Conservation (phyloP, 805 yeast genomes). For the Tetrapisispora pingtungensis region DNA sequence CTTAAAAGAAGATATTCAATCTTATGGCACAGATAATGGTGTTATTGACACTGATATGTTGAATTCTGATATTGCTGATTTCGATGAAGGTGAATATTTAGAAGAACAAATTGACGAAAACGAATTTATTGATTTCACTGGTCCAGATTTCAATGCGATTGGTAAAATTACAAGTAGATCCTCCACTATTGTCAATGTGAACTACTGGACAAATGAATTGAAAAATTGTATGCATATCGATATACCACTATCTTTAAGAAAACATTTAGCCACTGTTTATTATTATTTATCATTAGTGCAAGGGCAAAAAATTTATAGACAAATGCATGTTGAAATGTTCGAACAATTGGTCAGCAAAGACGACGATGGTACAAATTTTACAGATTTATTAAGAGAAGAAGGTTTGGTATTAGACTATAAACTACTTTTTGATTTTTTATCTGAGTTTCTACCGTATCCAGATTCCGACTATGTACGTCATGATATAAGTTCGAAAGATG, state of each 20-base stretch:
- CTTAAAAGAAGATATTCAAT: conserved; percentile 29
- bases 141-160: conserved; percentile 32
- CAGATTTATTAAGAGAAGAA: conserved; percentile 17
- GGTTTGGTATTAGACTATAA: conserved; percentile 29
- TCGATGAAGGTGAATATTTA: conserved; percentile 31
- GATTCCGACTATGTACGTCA: conserved; percentile 36
- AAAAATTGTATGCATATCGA: conserved; percentile 63
- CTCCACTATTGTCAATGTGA: conserved; percentile 58
- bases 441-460: conserved; percentile 34
- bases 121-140: conserved; percentile 27
- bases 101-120: conserved; percentile 17
- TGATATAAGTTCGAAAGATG: conserved; percentile 24
- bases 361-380: conserved; percentile 24
- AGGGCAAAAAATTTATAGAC: conserved; percentile 54
- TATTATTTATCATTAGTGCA: conserved; percentile 59
- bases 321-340: conserved; percentile 53
- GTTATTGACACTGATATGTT: conserved; percentile 31
- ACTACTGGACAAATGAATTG: conserved; percentile 78
- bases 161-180: conserved; percentile 52
- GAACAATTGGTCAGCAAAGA: conserved; percentile 38
- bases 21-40: conserved; percentile 43
- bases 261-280: conserved; percentile 54
- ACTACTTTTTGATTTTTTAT: conserved; percentile 23
- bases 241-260: conserved; percentile 55
- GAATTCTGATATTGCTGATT: conserved; percentile 39